Evolutionary conservation across 2,329 filamentous ascomycete species (phyloP).

Genomic region (Pseudovirgaria hyperparasitica): DNA sequence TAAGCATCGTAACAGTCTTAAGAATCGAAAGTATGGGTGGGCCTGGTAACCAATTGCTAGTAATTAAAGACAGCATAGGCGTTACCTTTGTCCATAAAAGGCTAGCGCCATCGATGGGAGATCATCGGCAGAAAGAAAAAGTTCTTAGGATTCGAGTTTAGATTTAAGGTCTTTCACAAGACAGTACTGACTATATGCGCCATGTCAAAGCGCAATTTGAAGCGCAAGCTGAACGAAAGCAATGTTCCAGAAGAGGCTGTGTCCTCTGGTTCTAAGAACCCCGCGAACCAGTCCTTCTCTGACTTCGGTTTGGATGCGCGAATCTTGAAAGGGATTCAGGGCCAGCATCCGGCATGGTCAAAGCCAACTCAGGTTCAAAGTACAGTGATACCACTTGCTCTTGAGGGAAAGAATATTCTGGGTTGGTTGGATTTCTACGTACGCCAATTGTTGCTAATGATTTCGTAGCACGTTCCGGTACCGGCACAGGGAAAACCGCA

Average conservation of each 20-base stretch:
- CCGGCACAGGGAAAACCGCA: conserved; percentile 94
- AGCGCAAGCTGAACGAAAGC: conserved; percentile 38
- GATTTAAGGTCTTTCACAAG: too few species aligned
- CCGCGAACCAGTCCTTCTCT: conserved; percentile 49
- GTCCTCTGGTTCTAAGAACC: conserved; percentile 7
- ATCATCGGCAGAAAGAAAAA: too few species aligned
- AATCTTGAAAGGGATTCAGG: conserved; percentile 72
- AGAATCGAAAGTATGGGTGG: too few species aligned
- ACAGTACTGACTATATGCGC: too few species aligned
- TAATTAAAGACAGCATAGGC: too few species aligned
- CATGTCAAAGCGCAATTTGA: conserved; percentile 17
- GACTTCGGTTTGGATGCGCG: conserved; percentile 71
- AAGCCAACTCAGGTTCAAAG: conserved; percentile 82
- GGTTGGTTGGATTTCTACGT: background rate
- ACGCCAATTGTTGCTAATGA: conserved; percentile 7
- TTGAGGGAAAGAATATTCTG: conserved; percentile 80
- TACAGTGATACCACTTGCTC: conserved; percentile 73
- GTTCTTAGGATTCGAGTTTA: too few species aligned
- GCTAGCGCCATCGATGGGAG: too few species aligned
- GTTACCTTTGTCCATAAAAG: too few species aligned
- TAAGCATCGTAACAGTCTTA: too few species aligned
- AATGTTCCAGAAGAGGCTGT: conserved; percentile 29
- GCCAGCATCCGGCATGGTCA: conserved; percentile 72
- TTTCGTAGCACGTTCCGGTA: conserved; percentile 68
- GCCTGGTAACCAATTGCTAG: too few species aligned